phyloP scores from a whole-genome alignment of 805 yeast species.

The Suhomyces sp. region DNA sequence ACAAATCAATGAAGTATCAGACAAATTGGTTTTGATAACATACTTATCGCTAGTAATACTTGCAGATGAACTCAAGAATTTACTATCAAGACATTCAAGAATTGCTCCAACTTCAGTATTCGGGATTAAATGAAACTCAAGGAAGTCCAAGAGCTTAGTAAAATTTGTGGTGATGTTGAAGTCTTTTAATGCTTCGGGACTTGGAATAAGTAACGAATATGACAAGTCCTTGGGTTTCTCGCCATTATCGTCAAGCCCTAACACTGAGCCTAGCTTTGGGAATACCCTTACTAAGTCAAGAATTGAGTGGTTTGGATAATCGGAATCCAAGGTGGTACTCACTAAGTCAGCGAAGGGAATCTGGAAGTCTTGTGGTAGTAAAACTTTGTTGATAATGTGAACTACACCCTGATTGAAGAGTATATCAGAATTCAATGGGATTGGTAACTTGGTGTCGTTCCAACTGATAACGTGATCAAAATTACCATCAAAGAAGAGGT shows the following conservation, averaged over 20 bases:
- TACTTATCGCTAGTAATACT: constrained; percentile 26
- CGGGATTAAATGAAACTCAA: constrained; percentile 70
- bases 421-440: constrained; percentile 57
- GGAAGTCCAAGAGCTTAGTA: constrained; percentile 49
- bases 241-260: constrained; percentile 18
- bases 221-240: constrained; percentile 24
- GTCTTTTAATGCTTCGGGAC: constrained; percentile 51
- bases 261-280: constrained; percentile 41
- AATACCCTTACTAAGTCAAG: constrained; percentile 45
- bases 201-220: constrained; percentile 72
- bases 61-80: constrained; percentile 1
- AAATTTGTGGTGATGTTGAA: constrained; percentile 49
- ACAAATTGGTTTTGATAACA: constrained; percentile 46
- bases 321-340: constrained; percentile 46
- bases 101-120: constrained; percentile 49
- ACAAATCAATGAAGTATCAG: constrained; percentile 40
- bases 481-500: constrained; percentile 18
- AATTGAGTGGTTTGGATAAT: constrained; percentile 31
- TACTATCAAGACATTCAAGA: constrained; percentile 44
- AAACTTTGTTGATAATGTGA: constrained; percentile 59
- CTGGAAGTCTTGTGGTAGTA: constrained; percentile 56
- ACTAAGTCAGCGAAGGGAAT: constrained; percentile 59
- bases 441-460: constrained; percentile 31
- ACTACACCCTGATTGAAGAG: constrained; percentile 83
- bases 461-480: constrained; percentile 24